Evolutionary conservation across 164 flowering plant species (phyloP), one percentile per base, ranked within the genome.

Genomic region (Saururus chinensis): DNA sequence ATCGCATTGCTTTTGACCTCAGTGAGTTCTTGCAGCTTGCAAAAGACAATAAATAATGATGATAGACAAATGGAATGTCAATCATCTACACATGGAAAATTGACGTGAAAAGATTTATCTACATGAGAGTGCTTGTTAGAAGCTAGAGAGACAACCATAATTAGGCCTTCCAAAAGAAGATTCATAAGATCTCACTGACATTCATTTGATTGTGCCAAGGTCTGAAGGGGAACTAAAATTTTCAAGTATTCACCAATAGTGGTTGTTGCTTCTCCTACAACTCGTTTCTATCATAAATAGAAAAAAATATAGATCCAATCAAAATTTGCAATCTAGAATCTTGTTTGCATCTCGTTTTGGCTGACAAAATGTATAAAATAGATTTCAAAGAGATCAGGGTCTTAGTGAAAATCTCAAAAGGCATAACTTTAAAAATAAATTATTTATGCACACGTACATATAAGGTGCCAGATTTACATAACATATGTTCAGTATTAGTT

Each of bases 161-260:
- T 66, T 72, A 84, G 70, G 62, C n/a, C n/a, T n/a, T n/a, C n/a
- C n/a, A n/a, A n/a, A n/a, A n/a, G n/a, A n/a, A n/a, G n/a, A n/a
- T n/a, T n/a, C n/a, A n/a, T n/a, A n/a, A n/a, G n/a, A n/a, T n/a
- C n/a, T n/a, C n/a, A n/a, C n/a, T n/a, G n/a, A n/a, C n/a, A n/a
- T n/a, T n/a, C n/a, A n/a, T n/a, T n/a, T n/a, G n/a, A n/a, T n/a
- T n/a, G n/a, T n/a, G n/a, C n/a, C n/a, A n/a, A n/a, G n/a, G n/a
- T n/a, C n/a, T n/a, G n/a, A n/a, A n/a, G n/a, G n/a, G n/a, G 85
- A 70, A 82, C 78, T 60, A 93, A 69, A 61, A 87, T 41, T 73
- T 78, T 79, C 76, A 93, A 79, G 75, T 92, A 88, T 62, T 90
- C 97, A 70, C 80, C 72, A 48, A 71, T 73, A 58, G 84, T 64